phyloP scores from a whole-genome alignment of 2,329 filamentous ascomycete species.

The Aspergillus ibericus region DNA sequence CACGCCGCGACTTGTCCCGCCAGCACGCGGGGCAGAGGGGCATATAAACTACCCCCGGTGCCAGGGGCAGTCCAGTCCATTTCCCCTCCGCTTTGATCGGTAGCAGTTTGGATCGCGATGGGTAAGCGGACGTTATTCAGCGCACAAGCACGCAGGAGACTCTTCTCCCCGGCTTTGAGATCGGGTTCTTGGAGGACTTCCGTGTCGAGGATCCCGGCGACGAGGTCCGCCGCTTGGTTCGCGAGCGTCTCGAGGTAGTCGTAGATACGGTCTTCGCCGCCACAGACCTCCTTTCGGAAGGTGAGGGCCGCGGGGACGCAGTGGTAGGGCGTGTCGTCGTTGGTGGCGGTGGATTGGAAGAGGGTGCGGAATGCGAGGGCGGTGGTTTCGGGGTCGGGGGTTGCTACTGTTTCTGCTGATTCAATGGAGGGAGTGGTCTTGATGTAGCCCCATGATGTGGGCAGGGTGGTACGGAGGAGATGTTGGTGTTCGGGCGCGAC shows the following conservation, averaged over 20 bases:
- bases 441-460: conserved; percentile 79
- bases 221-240: conserved; percentile 59
- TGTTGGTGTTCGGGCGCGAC: conserved; percentile 74
- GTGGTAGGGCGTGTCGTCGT: conserved; percentile 70
- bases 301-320: conserved; percentile 70
- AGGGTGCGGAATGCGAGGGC: conserved; percentile 58
- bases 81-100: neutral
- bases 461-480: conserved; percentile 70
- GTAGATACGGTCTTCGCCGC: conserved; percentile 71
- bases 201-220: conserved; percentile 67
- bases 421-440: conserved; percentile 45
- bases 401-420: conserved; percentile 30
- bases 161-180: conserved; percentile 12
- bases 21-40: neutral
- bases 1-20: conserved; percentile 53
- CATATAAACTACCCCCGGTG: conserved; percentile 34
- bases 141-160: conserved; percentile 60
- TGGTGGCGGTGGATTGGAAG: conserved; percentile 76
- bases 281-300: conserved; percentile 68
- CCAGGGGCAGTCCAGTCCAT: conserved; percentile 27
- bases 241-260: conserved; percentile 65
- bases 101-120: conserved; percentile 43
- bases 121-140: conserved; percentile 76
- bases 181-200: conserved; percentile 61
- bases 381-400: conserved; percentile 54